Percentiles rank a stretch among this genome's conserved stretches.
These are phyloP conservation scores for Aquilaria agallochum DNA, from an alignment of 441 rosid species.

Conservation along the genomic window DNA sequence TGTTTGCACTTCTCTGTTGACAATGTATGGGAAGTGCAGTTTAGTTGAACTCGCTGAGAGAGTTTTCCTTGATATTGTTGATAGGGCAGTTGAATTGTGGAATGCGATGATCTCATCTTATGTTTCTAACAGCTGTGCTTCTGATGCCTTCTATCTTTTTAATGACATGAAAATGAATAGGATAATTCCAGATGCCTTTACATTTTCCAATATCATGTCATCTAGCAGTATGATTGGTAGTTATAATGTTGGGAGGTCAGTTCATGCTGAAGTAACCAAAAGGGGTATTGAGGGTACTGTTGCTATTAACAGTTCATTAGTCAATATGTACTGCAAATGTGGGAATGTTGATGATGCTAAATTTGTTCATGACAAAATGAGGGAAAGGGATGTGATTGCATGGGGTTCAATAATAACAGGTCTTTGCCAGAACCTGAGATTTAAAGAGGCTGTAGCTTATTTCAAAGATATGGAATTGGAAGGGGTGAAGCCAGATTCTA, in stretches of 20 bases:
- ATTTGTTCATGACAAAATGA: constrained; percentile 40
- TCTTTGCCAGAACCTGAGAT: constrained; percentile 54
- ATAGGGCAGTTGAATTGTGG: constrained; percentile 56
- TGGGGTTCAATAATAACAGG: constrained; percentile 82
- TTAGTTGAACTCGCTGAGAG: constrained; percentile 42
- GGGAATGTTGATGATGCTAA: constrained; percentile 45
- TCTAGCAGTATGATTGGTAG: constrained; percentile 38
- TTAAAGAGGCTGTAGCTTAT: constrained; percentile 41
- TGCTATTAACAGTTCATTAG: constrained; percentile 46
- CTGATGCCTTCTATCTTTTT: constrained; percentile 42
- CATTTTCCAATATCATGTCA: constrained; percentile 52
- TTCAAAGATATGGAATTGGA: constrained; percentile 45
- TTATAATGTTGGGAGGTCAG: constrained; percentile 46
- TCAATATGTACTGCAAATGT: constrained; percentile 54
- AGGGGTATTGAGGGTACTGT: constrained; percentile 36
- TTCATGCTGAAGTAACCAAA: constrained; percentile 60
- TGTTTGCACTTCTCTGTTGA: constrained; percentile 56
- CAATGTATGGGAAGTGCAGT: constrained; percentile 65
- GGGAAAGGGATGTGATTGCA: constrained; percentile 53
- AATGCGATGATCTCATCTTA: constrained; percentile 76
- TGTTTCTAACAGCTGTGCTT: constrained; percentile 30
- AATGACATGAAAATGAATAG: constrained; percentile 36
- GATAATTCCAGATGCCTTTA: constrained; percentile 46
- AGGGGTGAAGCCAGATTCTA: constrained; percentile 55
- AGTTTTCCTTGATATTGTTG: constrained; percentile 36